Percentiles rank a stretch among this genome's conserved stretches.
Evolutionary conservation across 169 alveolate genomes (phyloP).

Genomic region (Plasmodium relictum): DNA sequence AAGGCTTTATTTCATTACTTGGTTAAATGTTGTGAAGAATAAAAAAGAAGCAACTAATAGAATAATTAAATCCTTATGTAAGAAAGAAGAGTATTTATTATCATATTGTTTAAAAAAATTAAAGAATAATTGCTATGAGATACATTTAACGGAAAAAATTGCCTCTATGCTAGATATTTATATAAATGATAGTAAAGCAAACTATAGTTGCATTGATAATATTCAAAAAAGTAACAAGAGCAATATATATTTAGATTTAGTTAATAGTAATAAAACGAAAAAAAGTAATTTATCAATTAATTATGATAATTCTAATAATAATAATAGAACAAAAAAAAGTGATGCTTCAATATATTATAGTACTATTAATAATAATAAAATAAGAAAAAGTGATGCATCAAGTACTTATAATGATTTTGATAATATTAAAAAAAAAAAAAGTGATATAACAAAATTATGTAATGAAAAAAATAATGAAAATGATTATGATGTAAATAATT

Average conservation of each 20-base stretch:
- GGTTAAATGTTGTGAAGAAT: conserved; percentile 36
- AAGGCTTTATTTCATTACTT: conserved; percentile 20
- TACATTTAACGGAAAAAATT: conserved; percentile 32
- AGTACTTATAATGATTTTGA: conserved; percentile 23
- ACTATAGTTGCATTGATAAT: background rate
- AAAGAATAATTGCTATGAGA: conserved; percentile 32
- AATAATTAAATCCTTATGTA: conserved; percentile 23
- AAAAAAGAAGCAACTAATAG: conserved; percentile 40
- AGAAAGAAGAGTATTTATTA: conserved; percentile 47
- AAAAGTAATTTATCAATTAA: conserved; percentile 8
- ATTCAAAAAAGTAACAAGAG: conserved; percentile 18
- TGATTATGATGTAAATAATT: background rate
- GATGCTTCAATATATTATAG: conserved; percentile 24
- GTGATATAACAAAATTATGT: conserved; percentile 23
- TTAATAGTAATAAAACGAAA: conserved; percentile 24
- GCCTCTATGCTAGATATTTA: conserved; percentile 10
- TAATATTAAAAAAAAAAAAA: conserved; percentile 21
- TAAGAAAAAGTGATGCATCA: conserved; percentile 22
- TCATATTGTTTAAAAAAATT: conserved; percentile 35
- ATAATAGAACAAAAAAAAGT: conserved; percentile 9
- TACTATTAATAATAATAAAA: conserved; percentile 10
- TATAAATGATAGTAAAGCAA: conserved; percentile 1
- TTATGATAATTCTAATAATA: conserved; percentile 24
- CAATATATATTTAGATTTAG: conserved; percentile 13
- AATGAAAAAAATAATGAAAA: conserved; percentile 17